Base-by-base conservation (phyloP, 179 eudicot genomes). In the Pouteria campechiana region DNA sequence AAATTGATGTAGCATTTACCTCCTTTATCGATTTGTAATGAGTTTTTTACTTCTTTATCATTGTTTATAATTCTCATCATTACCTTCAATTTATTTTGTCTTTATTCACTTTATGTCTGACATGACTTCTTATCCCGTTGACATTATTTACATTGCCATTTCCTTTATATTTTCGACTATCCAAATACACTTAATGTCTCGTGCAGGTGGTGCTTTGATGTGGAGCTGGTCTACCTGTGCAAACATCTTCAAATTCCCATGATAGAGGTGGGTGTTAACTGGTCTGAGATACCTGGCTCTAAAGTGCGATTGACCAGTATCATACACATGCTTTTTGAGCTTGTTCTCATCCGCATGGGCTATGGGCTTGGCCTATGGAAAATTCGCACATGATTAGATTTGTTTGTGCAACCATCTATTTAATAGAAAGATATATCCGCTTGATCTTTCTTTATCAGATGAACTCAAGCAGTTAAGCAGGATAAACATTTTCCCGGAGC, bases 141-240 rank as follows among this genome's bases (percentile, higher is more conserved):
- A n/a, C n/a, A n/a, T n/a, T n/a, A n/a, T n/a, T n/a, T n/a, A n/a
- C n/a, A n/a, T n/a, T n/a, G n/a, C n/a, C n/a, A n/a, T n/a, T n/a
- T n/a, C n/a, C n/a, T n/a, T n/a, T n/a, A n/a, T n/a, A n/a, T n/a
- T n/a, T n/a, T n/a, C n/a, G n/a, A n/a, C n/a, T n/a, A n/a, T n/a
- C n/a, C n/a, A n/a, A n/a, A n/a, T n/a, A n/a, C n/a, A n/a, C n/a
- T n/a, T n/a, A n/a, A n/a, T n/a, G n/a, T n/a, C 53, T 39, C 43
- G 28, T 54, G 55, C 75, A 90, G 98, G 82, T 90, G 96, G 98
- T 90, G 98, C 66, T 90, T 90, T 48, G 98, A 90, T 25, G 94
- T 90, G 7, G 98, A 90, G 60, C 64, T 82, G 2, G 82, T 90
- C 17, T 86, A 90, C 57, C 54, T 90, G 19, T 76, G 98, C 94